Conservation (phyloP, 768 basidiomycete genomes). For the Pholiota conissans region DNA sequence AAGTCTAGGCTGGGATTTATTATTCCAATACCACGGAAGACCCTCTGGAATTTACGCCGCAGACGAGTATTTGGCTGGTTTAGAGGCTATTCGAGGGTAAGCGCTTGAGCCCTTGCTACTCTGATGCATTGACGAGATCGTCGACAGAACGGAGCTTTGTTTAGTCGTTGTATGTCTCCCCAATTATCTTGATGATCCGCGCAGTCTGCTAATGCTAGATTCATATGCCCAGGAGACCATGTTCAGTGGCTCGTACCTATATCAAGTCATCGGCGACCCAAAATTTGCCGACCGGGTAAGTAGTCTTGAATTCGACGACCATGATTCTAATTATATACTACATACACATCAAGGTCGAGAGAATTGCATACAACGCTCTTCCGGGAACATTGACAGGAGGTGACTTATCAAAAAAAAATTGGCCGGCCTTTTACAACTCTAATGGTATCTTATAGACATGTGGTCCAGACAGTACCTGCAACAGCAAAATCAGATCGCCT, state of each 20-base stretch:
- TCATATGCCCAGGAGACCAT: slow-evolving; percentile 46
- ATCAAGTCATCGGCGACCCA: slow-evolving; percentile 55
- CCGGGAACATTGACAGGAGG: slow-evolving; percentile 49
- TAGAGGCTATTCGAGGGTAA: slow-evolving; percentile 54
- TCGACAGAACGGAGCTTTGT: slow-evolving; percentile 50
- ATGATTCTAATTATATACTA: neutral
- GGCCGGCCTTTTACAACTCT: neutral
- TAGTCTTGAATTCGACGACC: neutral
- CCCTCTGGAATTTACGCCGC: slow-evolving; percentile 57
- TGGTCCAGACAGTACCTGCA: slow-evolving; percentile 62
- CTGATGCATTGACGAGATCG: neutral
- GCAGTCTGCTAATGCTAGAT: neutral
- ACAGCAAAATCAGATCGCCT: slow-evolving; percentile 57
- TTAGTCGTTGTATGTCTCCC: slow-evolving; percentile 45
- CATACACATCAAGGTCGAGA: slow-evolving; percentile 31
- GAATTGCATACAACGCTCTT: slow-evolving; percentile 52
- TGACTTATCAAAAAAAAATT: slow-evolving; percentile 21
- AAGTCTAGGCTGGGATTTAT: slow-evolving; percentile 52
- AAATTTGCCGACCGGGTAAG: slow-evolving; percentile 50
- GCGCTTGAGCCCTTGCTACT: neutral
- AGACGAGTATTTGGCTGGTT: slow-evolving; percentile 58
- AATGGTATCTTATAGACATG: slow-evolving; percentile 42
- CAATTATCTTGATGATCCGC: neutral
- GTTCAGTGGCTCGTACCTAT: slow-evolving; percentile 58
- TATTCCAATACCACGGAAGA: slow-evolving; percentile 60